Evolutionary conservation across 1,284 basidiomycete species (phyloP).

Genomic region (Tranzscheliella williamsii): DNA sequence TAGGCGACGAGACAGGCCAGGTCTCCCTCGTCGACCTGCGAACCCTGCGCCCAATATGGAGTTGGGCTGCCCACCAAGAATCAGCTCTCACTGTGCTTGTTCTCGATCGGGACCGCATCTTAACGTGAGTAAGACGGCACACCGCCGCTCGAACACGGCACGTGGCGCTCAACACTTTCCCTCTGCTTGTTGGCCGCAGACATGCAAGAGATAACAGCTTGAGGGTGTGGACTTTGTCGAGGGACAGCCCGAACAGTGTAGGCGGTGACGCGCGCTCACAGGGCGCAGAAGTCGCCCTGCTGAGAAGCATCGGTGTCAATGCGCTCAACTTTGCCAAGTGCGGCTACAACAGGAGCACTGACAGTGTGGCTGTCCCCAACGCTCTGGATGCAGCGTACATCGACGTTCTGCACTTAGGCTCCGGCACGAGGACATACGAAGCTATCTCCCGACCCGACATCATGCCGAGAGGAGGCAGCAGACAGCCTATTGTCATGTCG

Average conservation of each 20-base stretch:
- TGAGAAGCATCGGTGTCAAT: constrained; percentile 78
- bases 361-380: constrained; percentile 77
- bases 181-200: no score
- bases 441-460: constrained; percentile 65
- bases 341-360: constrained; percentile 64
- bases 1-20: constrained; percentile 75
- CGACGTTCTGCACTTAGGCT: constrained; percentile 76
- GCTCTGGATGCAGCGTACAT: constrained; percentile 82
- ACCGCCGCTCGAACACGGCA: no score
- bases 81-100: constrained; percentile 77
- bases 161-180: no score
- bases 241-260: neutral
- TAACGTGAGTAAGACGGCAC: no score
- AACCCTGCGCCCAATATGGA: constrained; percentile 70
- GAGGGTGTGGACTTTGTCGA: constrained; percentile 67
- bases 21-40: constrained; percentile 74
- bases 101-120: constrained; percentile 67
- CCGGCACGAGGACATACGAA: constrained; percentile 72
- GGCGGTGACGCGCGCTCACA: neutral
- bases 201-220: constrained; percentile 84
- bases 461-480: neutral
- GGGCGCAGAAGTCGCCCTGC: constrained; percentile 64
- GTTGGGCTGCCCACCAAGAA: constrained; percentile 78
- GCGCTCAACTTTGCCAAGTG: constrained; percentile 87
- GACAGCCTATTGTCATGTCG: constrained; percentile 75